Evolutionary conservation across 768 basidiomycete species (phyloP).

Genomic region (Podaxis sp.): DNA sequence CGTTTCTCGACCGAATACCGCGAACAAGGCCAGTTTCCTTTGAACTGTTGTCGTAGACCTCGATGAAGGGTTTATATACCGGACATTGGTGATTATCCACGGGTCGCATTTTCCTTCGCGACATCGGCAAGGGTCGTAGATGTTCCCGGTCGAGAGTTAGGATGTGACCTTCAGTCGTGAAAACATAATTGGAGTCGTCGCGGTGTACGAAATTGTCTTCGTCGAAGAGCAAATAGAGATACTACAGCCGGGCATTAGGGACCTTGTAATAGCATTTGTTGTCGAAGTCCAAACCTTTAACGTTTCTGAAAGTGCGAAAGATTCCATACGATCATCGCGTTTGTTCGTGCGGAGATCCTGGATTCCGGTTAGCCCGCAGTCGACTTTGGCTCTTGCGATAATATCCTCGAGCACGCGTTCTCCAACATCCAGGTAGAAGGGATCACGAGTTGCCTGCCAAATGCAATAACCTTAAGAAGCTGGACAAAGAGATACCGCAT

Average conservation of each 20-base stretch:
- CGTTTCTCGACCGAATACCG: slow-evolving; percentile 70
- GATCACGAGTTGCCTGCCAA: slow-evolving; percentile 83
- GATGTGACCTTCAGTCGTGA: slow-evolving; percentile 95
- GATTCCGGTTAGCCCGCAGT: slow-evolving; percentile 85
- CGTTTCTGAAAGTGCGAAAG: slow-evolving; percentile 91
- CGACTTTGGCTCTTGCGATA: slow-evolving; percentile 69
- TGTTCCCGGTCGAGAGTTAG: slow-evolving; percentile 60
- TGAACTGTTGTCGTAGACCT: slow-evolving; percentile 30
- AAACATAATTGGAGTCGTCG: slow-evolving; percentile 85
- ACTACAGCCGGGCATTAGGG: slow-evolving; percentile 43
- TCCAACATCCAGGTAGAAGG: slow-evolving; percentile 90
- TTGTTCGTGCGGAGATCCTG: slow-evolving; percentile 74
- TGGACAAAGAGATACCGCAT: not conserved
- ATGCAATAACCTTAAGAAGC: slow-evolving; percentile 1
- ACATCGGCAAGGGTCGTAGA: slow-evolving; percentile 55
- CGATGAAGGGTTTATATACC: slow-evolving; percentile 51
- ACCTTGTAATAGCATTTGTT: not conserved
- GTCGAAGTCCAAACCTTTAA: slow-evolving; percentile 60
- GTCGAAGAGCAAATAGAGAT: slow-evolving; percentile 91
- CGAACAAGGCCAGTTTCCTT: slow-evolving; percentile 50
- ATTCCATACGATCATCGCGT: slow-evolving; percentile 95
- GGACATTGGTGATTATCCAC: slow-evolving; percentile 76
- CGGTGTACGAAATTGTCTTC: slow-evolving; percentile 73
- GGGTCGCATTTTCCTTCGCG: slow-evolving; percentile 59
- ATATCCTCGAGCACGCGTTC: slow-evolving; percentile 83